Evolutionary conservation across 371 early-diverging fungal species (phyloP).

Genomic region (Dinochytrium kinnereticum): DNA sequence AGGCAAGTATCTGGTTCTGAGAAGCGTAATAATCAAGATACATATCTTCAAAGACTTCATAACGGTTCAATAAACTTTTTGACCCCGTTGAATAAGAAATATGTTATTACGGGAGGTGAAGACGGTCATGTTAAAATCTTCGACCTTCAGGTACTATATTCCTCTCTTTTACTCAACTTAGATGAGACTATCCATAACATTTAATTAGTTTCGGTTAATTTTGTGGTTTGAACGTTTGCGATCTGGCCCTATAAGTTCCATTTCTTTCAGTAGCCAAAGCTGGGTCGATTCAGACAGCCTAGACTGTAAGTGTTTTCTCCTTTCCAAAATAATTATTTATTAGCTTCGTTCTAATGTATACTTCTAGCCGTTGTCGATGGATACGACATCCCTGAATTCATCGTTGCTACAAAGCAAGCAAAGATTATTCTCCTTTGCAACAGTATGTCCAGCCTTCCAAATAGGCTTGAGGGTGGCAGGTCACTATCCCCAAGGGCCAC

Average conservation of each 20-base stretch:
- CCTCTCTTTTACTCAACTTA: neutral
- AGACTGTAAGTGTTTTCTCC: constrained; percentile 13
- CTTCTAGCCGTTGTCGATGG: constrained; percentile 36
- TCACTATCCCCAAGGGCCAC: neutral
- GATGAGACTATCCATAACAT: neutral
- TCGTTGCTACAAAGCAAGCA: constrained; percentile 43
- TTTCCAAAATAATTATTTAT: neutral
- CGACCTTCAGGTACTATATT: constrained; percentile 47
- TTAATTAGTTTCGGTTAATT: constrained; percentile 47
- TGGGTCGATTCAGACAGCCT: constrained; percentile 12
- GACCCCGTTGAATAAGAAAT: constrained; percentile 37
- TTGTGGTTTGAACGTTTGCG: constrained; percentile 51
- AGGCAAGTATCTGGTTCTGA: constrained; percentile 28
- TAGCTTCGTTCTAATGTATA: too few relatives aligned
- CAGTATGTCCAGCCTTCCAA: neutral
- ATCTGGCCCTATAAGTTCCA: constrained; percentile 48
- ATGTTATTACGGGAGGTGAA: constrained; percentile 51
- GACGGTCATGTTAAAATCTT: constrained; percentile 53
- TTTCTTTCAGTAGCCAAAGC: constrained; percentile 33
- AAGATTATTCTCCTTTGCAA: constrained; percentile 33
- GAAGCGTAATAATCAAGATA: neutral
- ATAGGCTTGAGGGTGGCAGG: neutral
- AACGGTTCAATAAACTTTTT: constrained; percentile 42
- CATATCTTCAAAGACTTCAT: constrained; percentile 39
- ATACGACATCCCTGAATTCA: constrained; percentile 45